Evolutionary conservation across 164 flowering plant genomes (phyloP).

Genomic region (Stephania japonica): DNA sequence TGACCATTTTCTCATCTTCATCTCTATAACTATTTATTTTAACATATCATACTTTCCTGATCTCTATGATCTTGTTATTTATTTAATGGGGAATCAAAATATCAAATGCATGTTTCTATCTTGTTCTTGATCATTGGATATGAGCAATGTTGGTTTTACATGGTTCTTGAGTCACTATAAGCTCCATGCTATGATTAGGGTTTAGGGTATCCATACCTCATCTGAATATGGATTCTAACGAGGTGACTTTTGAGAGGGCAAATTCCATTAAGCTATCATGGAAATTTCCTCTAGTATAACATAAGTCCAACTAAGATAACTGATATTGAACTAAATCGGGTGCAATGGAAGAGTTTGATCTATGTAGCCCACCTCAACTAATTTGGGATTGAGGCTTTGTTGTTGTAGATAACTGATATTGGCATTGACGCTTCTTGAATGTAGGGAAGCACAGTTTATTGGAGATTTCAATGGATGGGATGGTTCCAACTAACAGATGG

Average conservation of each 20-base stretch:
- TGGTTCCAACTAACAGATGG: slow-evolving; percentile 82
- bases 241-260: background rate
- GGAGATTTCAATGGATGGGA: slow-evolving; percentile 98
- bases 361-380: too few species aligned
- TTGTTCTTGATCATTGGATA: background rate
- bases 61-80: background rate
- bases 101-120: too few species aligned
- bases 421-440: background rate
- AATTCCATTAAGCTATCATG: background rate
- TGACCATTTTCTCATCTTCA: background rate
- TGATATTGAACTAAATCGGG: too few species aligned
- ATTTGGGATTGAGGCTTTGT: too few species aligned
- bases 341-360: too few species aligned
- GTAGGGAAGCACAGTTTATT: slow-evolving; percentile 86
- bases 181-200: background rate
- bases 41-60: background rate
- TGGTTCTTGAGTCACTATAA: background rate
- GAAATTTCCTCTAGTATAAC: background rate
- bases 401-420: too few species aligned
- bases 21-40: background rate
- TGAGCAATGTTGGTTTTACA: background rate
- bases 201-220: too few species aligned
- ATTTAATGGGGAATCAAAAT: too few species aligned
- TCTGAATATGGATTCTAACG: background rate
- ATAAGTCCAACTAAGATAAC: too few species aligned